Conservation (phyloP, 129 eudicot species). For the Flaveria trinervia region DNA sequence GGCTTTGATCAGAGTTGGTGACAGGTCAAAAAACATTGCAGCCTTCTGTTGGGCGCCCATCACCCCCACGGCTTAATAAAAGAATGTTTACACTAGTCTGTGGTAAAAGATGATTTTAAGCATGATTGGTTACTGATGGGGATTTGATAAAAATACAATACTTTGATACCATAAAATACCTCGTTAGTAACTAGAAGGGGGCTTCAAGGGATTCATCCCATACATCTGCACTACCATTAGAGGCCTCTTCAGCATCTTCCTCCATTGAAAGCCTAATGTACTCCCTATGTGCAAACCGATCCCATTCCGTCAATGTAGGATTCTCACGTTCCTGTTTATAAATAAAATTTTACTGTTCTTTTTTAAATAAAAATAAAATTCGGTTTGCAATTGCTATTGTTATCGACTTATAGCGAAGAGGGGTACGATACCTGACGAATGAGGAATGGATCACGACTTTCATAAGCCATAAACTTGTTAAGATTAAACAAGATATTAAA, state of each 20-base stretch:
- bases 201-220: constrained; percentile 84
- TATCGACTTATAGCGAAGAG: neutral
- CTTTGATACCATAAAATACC: constrained; percentile 9
- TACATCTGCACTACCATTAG: constrained; percentile 77
- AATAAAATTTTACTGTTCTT: neutral
- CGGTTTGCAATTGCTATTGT: neutral
- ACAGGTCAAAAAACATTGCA: constrained; percentile 23
- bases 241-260: constrained; percentile 70
- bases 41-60: constrained; percentile 17
- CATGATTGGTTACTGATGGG: neutral
- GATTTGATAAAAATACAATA: neutral
- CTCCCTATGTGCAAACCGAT: constrained; percentile 90
- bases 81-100: constrained; percentile 27
- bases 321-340: constrained; percentile 84
- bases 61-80: neutral
- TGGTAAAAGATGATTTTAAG: neutral
- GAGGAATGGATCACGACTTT: constrained; percentile 87
- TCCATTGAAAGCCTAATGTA: constrained; percentile 78
- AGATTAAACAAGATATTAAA: constrained; percentile 85
- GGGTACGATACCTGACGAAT: constrained; percentile 67
- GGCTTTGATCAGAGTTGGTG: constrained; percentile 3
- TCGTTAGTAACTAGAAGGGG: constrained; percentile 51
- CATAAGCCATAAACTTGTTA: constrained; percentile 89
- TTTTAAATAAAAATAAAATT: neutral
- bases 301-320: constrained; percentile 92